Base-by-base conservation (phyloP, 345 rosid species). In the Cardamine occulta region DNA sequence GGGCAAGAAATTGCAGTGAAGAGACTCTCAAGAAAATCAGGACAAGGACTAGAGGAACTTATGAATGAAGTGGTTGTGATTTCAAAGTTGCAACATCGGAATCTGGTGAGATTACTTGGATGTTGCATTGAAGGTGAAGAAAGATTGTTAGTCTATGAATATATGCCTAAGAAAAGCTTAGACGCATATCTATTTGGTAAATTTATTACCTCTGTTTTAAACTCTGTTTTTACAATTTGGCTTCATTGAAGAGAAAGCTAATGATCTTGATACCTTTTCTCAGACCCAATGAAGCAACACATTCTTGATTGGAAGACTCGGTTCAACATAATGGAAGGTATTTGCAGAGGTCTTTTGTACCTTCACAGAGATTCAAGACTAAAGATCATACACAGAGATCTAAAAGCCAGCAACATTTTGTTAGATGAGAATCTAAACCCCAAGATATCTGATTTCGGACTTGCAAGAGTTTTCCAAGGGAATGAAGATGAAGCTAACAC, bases 21-120 rank as follows among this genome's bases (percentile, higher is more conserved):
- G 78, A 82, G 88, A 73, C 76, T 88, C 6, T 82, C 89, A 4
- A 63, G 83, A 3, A 72, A 66, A 24, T 91, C 97, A 0, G 83
- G 88, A n/a, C 93, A 88, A 79, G 97, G 95, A 7, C 58, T 81
- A 0, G 75, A 76, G 53, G 90, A 88, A 57, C 85, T 90, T 49
- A 80, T 75, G 74, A 90, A 86, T 34, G 93, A 90, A 67, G 85
- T 88, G 28, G 32, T 79, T 13, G 78, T 88, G 45, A 87, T 90
- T 28, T 78, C 91, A 2, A 85, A 82, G 66, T 82, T 90, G 19
- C 93, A 90, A 62, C 93, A 90, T 67, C 68, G 85, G 34, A 88
- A 88, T 55, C 84, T 91, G 13, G 91, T 91, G 60, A 87, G 71
- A 28, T 81, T 88, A 39, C 66, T 85, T 1, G 90, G 96, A 2